Evolutionary conservation across 306 rosid species (phyloP).

Genomic region (Acacia confusa): DNA sequence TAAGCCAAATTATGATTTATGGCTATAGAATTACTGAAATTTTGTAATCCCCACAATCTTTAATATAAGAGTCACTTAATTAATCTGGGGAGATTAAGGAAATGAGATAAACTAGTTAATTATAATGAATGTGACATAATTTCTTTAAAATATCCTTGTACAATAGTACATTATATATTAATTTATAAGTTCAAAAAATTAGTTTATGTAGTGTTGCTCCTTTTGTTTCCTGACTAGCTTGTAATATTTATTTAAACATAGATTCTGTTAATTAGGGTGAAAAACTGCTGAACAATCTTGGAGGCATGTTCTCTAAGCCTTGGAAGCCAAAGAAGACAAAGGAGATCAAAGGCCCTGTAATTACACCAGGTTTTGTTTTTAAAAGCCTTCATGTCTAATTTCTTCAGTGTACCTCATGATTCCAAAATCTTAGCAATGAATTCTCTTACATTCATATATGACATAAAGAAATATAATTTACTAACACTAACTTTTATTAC

Average conservation of each 20-base stretch:
- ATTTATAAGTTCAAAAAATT: too few relatives aligned
- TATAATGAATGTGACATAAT: too few relatives aligned
- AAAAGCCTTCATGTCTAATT: conserved; percentile 3
- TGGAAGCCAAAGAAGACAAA: conserved; percentile 85
- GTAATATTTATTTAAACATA: not conserved
- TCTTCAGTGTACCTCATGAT: not conserved
- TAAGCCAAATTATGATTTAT: not conserved
- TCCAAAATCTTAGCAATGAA: not conserved
- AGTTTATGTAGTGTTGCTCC: not conserved
- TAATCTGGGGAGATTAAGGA: too few relatives aligned
- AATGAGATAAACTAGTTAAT: too few relatives aligned
- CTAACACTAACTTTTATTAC: not conserved
- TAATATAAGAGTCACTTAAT: too few relatives aligned
- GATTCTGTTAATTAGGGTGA: conserved; percentile 66
- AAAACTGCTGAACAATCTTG: conserved; percentile 88
- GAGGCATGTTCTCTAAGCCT: conserved; percentile 87
- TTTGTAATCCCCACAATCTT: rapidly evolving
- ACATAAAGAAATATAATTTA: not conserved
- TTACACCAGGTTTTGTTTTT: conserved; percentile 63
- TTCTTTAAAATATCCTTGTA: too few relatives aligned
- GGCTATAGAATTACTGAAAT: not conserved
- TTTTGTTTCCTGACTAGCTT: not conserved
- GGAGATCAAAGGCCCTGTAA: conserved; percentile 71
- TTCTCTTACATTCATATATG: not conserved
- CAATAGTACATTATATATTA: too few relatives aligned